Conservation (phyloP, 768 basidiomycete species). For the Termitomyces bulborhizus region DNA sequence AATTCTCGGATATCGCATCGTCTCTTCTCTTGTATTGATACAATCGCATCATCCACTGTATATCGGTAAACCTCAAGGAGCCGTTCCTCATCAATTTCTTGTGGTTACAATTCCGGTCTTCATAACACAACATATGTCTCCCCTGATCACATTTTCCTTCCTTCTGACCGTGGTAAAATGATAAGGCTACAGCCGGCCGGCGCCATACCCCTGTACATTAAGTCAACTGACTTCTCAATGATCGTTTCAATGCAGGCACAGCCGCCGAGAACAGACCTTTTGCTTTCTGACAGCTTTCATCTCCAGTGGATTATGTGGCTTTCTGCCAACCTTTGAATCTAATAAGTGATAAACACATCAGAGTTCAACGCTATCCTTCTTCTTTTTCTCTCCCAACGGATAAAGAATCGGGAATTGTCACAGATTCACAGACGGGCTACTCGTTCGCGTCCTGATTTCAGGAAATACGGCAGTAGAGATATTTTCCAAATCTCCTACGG, state of each 20-base stretch:
- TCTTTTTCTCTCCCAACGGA: slow-evolving; percentile 15
- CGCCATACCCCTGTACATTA: background rate
- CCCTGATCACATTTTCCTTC: no score
- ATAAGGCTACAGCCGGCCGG: background rate
- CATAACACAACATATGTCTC: no score
- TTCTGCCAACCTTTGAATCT: background rate
- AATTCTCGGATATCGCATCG: background rate
- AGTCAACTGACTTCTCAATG: background rate
- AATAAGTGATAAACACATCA: background rate
- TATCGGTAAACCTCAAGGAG: no score
- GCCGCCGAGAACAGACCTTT: background rate
- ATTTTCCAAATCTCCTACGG: slow-evolving; percentile 32
- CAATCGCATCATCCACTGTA: background rate
- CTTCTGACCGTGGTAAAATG: no score
- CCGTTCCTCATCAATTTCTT: no score
- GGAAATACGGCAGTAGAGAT: slow-evolving; percentile 50
- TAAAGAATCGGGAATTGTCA: slow-evolving; percentile 24
- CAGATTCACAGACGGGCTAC: slow-evolving; percentile 22
- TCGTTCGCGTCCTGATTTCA: slow-evolving; percentile 15
- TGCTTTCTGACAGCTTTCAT: background rate
- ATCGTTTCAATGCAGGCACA: background rate
- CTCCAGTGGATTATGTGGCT: background rate
- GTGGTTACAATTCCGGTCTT: no score
- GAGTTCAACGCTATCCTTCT: background rate
- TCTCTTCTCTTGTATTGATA: background rate